phyloP scores from a whole-genome alignment of 202 grass and related monocot genomes.

The Eragrostis tef region DNA sequence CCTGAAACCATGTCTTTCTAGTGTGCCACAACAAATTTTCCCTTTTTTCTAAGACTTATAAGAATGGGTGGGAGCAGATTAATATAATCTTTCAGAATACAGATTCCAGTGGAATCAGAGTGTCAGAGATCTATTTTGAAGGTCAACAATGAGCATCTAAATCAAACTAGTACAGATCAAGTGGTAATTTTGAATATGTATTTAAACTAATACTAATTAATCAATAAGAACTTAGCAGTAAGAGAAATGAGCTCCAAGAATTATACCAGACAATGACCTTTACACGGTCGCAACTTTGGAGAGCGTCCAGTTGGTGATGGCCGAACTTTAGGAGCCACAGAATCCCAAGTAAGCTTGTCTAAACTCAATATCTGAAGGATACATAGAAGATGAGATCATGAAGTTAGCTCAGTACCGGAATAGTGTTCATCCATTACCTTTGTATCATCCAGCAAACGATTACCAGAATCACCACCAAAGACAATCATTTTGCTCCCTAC shows the following conservation, averaged over 20 bases:
- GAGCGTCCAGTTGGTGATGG: conserved; percentile 57
- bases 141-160: neutral
- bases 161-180: conserved; percentile 6
- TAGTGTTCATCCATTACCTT: conserved; percentile 55
- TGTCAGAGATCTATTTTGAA: neutral
- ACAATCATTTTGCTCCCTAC: conserved; percentile 96
- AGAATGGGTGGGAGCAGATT: neutral
- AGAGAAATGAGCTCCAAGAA: conserved; percentile 51
- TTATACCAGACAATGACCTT: conserved; percentile 93
- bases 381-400: conserved; percentile 34
- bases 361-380: conserved; percentile 82
- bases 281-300: conserved; percentile 77
- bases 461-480: conserved; percentile 80
- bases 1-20: too few relatives aligned
- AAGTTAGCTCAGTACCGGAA: conserved; percentile 29
- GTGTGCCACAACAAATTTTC: too few relatives aligned
- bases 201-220: neutral
- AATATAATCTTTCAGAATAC: neutral
- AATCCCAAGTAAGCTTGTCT: conserved; percentile 83
- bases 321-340: conserved; percentile 66
- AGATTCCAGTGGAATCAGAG: conserved; percentile 31
- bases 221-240: neutral
- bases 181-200: conserved; percentile 7
- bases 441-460: conserved; percentile 84
- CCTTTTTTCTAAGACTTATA: neutral